Conservation (phyloP, 176 grass and related monocot genomes). For the Tuctoria greenei region DNA sequence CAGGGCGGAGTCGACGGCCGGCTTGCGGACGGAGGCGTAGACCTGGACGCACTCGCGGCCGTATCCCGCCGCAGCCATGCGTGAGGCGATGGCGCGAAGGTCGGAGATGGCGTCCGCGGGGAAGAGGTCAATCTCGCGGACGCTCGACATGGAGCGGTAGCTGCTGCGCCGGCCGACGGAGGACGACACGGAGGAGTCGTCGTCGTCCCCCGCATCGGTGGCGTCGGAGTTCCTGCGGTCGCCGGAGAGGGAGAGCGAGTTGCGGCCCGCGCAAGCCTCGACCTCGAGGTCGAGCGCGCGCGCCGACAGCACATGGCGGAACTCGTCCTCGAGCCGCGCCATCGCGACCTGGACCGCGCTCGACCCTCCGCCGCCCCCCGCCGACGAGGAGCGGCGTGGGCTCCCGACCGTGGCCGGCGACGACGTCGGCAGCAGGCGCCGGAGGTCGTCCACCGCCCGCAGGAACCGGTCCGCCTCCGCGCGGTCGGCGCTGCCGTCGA, state of each 20-base stretch:
- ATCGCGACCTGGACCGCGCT: constrained; percentile 59
- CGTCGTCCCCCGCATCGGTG: constrained; percentile 4
- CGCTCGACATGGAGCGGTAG: constrained; percentile 65
- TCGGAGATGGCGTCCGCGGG: constrained; percentile 71
- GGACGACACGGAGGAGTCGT: constrained; percentile 21
- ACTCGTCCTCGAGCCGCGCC: constrained; percentile 81
- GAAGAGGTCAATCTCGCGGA: constrained; percentile 87
- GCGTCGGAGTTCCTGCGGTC: constrained; percentile 31
- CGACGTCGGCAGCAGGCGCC: constrained; percentile 43
- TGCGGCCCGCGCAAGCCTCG: constrained; percentile 52
- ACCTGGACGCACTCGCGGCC: constrained; percentile 93
- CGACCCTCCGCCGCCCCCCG: background rate
- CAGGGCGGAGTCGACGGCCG: constrained; percentile 64
- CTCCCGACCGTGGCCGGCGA: constrained; percentile 17
- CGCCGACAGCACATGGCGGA: constrained; percentile 54
- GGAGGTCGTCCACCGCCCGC: constrained; percentile 61
- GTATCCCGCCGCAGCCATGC: constrained; percentile 71
- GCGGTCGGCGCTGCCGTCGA: constrained; percentile 35
- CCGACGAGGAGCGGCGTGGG: constrained; percentile 34
- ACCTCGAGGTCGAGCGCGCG: constrained; percentile 60
- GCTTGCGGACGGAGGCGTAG: constrained; percentile 82
- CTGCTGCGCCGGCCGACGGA: constrained; percentile 55
- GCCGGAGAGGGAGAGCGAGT: constrained; percentile 41
- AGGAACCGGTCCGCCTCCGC: constrained; percentile 61
- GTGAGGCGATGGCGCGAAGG: constrained; percentile 61